These are phyloP conservation scores for Avicennia marina DNA, from an alignment of 257 asterid genomes.

Conservation along the genomic window DNA sequence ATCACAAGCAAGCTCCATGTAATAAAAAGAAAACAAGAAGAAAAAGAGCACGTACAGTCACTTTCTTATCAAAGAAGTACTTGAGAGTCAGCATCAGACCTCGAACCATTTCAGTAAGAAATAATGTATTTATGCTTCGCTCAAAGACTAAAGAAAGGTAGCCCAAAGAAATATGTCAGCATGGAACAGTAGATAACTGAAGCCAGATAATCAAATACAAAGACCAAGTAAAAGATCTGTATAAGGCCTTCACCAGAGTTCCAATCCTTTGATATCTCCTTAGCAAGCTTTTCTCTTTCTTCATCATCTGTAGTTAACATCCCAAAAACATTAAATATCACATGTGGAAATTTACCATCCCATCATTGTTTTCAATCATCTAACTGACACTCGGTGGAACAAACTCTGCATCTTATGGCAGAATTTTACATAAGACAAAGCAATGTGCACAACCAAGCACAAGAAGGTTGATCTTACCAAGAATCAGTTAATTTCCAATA, in stretches of 20 bases:
- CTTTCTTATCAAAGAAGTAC: slow-evolving; percentile 83
- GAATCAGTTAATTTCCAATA: too few relatives aligned
- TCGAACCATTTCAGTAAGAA: slow-evolving; percentile 92
- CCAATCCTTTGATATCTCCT: slow-evolving; percentile 88
- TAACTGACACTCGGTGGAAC: too few relatives aligned
- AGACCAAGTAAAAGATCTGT: slow-evolving; percentile 4
- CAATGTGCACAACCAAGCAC: too few relatives aligned
- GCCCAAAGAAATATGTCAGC: slow-evolving; percentile 15
- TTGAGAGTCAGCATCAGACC: slow-evolving; percentile 79
- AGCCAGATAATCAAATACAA: background rate
- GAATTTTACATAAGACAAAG: too few relatives aligned
- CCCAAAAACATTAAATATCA: too few relatives aligned
- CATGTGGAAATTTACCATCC: too few relatives aligned
- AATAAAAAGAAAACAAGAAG: slow-evolving; percentile 7
- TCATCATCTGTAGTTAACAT: too few relatives aligned
- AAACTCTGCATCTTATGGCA: too few relatives aligned
- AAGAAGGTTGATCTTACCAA: too few relatives aligned
- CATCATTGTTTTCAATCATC: too few relatives aligned
- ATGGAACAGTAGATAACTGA: background rate
- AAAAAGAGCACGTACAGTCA: slow-evolving; percentile 53
- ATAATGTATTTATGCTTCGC: slow-evolving; percentile 79
- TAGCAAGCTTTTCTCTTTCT: slow-evolving; percentile 79
- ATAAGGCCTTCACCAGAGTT: slow-evolving; percentile 54
- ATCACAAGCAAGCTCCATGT: background rate
- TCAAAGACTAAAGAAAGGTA: slow-evolving; percentile 60